A percentile compares a stretch with the other conserved stretches of the same genome.
phyloP scores from a whole-genome alignment of 208 protist genomes.

The Crithidia bombi region DNA sequence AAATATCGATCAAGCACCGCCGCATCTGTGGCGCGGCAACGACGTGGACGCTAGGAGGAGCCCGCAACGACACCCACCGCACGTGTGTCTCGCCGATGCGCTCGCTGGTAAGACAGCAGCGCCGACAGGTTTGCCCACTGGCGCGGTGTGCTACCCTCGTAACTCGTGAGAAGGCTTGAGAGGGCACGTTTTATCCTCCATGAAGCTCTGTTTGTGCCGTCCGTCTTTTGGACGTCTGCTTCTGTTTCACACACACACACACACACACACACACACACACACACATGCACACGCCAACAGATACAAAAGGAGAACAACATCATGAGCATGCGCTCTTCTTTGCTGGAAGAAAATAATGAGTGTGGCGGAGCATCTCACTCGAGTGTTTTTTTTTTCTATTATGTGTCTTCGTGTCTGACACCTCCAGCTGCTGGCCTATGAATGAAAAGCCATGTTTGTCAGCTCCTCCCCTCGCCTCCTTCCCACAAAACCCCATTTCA shows the following conservation, averaged over 20 bases:
- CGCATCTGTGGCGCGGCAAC: not conserved
- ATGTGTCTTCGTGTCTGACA: no score
- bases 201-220: no score
- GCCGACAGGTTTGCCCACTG: not conserved
- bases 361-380: no score
- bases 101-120: not conserved
- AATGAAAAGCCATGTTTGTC: no score
- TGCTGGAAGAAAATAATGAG: no score
- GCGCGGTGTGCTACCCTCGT: conserved; percentile 4
- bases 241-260: not conserved
- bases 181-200: not conserved
- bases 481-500: no score
- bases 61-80: not conserved
- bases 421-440: no score
- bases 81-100: not conserved
- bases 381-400: no score
- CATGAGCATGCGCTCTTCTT: no score
- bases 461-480: no score
- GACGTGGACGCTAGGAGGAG: not conserved
- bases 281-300: not conserved
- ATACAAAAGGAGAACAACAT: no score
- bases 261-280: not conserved
- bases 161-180: not conserved
- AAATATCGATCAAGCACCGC: not conserved
- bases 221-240: no score